Percentiles rank a stretch among this genome's conserved stretches.
These are phyloP conservation scores for Nemania sp. DNA, from an alignment of 2,329 filamentous ascomycete species.

Conservation along the genomic window DNA sequence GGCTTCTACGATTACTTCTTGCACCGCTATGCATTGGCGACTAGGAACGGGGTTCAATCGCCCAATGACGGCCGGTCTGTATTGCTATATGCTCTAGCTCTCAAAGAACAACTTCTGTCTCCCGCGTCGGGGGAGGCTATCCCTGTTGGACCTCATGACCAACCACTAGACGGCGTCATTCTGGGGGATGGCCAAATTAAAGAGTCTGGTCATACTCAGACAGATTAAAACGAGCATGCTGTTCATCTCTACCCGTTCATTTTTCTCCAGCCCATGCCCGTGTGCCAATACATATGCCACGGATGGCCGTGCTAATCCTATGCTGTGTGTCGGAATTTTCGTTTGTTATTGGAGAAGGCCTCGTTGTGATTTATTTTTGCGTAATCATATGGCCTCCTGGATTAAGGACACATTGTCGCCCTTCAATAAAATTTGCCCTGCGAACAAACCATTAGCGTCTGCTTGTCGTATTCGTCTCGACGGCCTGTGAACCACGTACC, in stretches of 20 bases:
- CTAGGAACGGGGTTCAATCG: constrained; percentile 39
- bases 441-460: no score
- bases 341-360: constrained; percentile 27
- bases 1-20: constrained; percentile 97
- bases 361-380: not conserved
- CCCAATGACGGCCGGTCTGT: constrained; percentile 44
- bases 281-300: not conserved
- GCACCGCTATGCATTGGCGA: constrained; percentile 64
- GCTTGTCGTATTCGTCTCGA: not conserved
- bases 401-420: constrained; percentile 69
- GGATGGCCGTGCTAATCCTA: not conserved
- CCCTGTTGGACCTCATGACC: constrained; percentile 76
- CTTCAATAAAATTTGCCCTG: constrained; percentile 68
- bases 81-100: constrained; percentile 73
- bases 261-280: constrained; percentile 10
- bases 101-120: constrained; percentile 80
- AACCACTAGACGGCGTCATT: constrained; percentile 76
- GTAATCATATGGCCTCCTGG: constrained; percentile 47
- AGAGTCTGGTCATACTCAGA: constrained; percentile 36
- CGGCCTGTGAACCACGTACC: constrained; percentile 56
- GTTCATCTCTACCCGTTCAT: constrained; percentile 16
- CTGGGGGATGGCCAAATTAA: constrained; percentile 69
- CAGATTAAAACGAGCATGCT: constrained; percentile 30
- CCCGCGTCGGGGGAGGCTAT: constrained; percentile 62
- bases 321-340: constrained; percentile 1